Base-by-base conservation (phyloP, 768 basidiomycete genomes). In the Daedaleopsis sinensis region DNA sequence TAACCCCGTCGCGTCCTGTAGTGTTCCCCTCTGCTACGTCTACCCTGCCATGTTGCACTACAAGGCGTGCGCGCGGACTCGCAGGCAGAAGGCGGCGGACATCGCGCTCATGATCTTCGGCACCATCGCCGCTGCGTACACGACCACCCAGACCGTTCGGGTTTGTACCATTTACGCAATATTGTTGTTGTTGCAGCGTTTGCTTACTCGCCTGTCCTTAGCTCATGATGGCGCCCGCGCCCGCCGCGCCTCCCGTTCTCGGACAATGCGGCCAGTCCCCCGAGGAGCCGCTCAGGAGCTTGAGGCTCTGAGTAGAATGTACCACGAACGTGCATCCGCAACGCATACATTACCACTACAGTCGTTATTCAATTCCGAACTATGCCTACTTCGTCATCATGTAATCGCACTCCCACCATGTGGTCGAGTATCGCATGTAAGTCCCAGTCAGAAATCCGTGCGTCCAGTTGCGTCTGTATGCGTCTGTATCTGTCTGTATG, bases 11-110 rank as follows among this genome's bases (percentile, higher is more conserved):
- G 10, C 11, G 39, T 42, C 10, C 1, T 38, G 18, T 64, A 96
- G 95, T 68, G 89, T 97, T 10, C 96, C 96, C 9, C 78, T 98
- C 62, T 96, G 94, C 73, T 96, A 93, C 72, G 87, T 96, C 51
- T 98, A 97, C 70, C 96, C 95, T 5, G 88, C 95, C 6, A 87
- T 97, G 89, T 75, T 97, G 62, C 95, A 96, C 71, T 91, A 93
- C 77, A 90, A 84, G 75, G 90, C 90, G n/a, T 87, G 88, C 66
- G 89, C 95, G 7, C 81, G 78, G 63, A 95, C 91, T 1, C 79
- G 80, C 61, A 82, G 70, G 65, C 79, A 88, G 74, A 93, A 89
- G 71, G 46, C 80, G 5, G 77, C 78, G 1, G 95, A 98, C 73
- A 87, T 89, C 47, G 75, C 81, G 27, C 77, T 98, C 68, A 84